phyloP scores from a whole-genome alignment of 208 protist genomes.

The Strigomonas culicis region DNA sequence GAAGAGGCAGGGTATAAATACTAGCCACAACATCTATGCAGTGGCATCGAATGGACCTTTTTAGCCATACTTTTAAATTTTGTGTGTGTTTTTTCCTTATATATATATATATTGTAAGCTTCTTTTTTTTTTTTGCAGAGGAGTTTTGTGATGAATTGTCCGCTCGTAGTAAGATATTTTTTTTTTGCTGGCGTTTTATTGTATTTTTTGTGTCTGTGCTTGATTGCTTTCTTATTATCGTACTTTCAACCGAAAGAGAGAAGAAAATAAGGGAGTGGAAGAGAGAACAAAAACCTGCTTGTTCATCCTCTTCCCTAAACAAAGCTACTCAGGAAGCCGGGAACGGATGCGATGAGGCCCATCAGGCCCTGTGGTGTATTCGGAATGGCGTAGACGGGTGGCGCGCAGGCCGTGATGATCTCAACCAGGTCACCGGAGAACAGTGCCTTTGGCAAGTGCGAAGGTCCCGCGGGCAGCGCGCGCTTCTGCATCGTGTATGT shows the following conservation, averaged over 20 bases:
- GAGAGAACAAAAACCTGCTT: not conserved
- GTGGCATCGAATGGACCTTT: not conserved
- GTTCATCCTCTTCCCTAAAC: constrained; percentile 19
- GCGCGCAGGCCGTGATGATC: constrained; percentile 55
- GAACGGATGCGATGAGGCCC: constrained; percentile 60
- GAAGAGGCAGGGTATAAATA: not conserved
- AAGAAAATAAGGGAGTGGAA: constrained; percentile 1
- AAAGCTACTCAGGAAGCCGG: constrained; percentile 56
- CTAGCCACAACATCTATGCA: constrained; percentile 9
- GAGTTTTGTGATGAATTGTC: too few relatives aligned
- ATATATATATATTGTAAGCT: constrained; percentile 10
- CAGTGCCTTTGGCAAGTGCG: constrained; percentile 33
- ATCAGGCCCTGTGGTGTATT: constrained; percentile 64
- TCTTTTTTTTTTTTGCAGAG: constrained; percentile 6
- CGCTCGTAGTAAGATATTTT: too few relatives aligned
- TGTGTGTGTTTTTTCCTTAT: not conserved
- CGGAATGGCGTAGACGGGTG: constrained; percentile 38
- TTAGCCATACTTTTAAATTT: not conserved
- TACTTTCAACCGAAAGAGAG: not conserved
- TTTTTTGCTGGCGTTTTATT: too few relatives aligned
- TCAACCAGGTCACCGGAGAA: constrained; percentile 37
- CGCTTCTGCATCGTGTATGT: constrained; percentile 68
- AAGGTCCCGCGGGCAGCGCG: constrained; percentile 43
- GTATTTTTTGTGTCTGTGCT: constrained; percentile 12
- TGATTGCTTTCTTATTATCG: not conserved